Conservation (phyloP, 2,329 filamentous ascomycete species). For the Penicillium sp. region DNA sequence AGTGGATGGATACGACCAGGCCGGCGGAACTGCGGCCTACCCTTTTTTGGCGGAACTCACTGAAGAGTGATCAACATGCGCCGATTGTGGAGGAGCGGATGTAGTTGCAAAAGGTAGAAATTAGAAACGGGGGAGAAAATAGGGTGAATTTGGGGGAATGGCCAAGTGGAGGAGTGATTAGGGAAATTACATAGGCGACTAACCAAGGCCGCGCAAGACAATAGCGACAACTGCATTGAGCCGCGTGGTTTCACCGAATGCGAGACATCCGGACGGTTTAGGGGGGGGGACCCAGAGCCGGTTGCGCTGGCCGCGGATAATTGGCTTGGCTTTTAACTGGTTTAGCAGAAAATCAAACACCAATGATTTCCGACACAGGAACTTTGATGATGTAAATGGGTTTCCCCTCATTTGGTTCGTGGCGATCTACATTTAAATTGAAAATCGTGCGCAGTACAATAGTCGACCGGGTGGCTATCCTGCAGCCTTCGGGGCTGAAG, state of each 20-base stretch:
- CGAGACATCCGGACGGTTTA: slow-evolving; percentile 18
- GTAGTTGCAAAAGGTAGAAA: slow-evolving; percentile 1
- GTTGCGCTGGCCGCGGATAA: neutral
- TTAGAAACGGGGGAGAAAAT: neutral
- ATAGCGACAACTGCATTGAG: slow-evolving; percentile 29
- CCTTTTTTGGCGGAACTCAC: slow-evolving; percentile 15
- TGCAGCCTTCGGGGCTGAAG: neutral
- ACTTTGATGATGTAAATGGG: slow-evolving; percentile 10
- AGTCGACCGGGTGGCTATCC: neutral
- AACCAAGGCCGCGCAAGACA: slow-evolving; percentile 28
- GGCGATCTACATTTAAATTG: neutral
- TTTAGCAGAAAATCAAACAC: neutral
- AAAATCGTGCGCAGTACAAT: neutral
- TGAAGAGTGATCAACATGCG: slow-evolving; percentile 12
- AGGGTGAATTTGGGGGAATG: neutral
- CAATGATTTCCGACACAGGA: neutral
- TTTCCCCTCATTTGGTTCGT: neutral
- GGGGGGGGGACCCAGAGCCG: slow-evolving; percentile 10
- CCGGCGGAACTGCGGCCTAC: slow-evolving; percentile 5
- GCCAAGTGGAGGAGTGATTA: neutral
- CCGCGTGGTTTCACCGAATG: slow-evolving; percentile 27
- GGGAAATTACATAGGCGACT: slow-evolving; percentile 14
- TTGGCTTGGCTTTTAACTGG: neutral
- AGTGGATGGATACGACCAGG: slow-evolving; percentile 17
- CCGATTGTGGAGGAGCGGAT: neutral